Percentiles rank a stretch among this genome's conserved stretches.
phyloP scores from a whole-genome alignment of 768 basidiomycete genomes.

The Sarcodon aspratus region DNA sequence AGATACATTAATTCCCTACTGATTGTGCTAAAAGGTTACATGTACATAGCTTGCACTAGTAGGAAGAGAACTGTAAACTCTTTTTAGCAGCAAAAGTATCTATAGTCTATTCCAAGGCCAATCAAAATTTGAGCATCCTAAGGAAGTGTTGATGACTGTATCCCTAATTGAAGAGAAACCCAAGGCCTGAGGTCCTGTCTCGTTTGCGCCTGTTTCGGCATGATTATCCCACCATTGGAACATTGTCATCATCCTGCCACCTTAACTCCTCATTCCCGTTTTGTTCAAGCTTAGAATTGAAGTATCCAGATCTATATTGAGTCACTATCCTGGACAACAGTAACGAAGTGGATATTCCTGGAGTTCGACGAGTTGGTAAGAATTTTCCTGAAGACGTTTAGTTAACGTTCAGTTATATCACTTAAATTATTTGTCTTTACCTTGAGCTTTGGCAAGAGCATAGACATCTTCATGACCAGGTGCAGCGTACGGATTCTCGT shows the following conservation, averaged over 20 bases:
- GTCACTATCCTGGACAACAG: conserved; percentile 86
- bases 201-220: too few relatives aligned
- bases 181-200: too few relatives aligned
- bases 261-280: conserved; percentile 72
- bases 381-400: conserved; percentile 60
- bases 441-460: conserved; percentile 64
- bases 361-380: conserved; percentile 89
- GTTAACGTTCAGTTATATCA: not conserved
- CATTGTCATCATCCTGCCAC: conserved; percentile 37
- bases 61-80: too few relatives aligned
- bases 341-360: conserved; percentile 88
- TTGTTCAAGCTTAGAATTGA: conserved; percentile 82
- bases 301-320: conserved; percentile 74
- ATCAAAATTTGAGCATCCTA: too few relatives aligned
- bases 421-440: conserved; percentile 28
- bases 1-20: too few relatives aligned
- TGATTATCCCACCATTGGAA: too few relatives aligned
- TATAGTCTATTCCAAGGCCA: too few relatives aligned
- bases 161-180: too few relatives aligned
- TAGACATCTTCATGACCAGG: conserved; percentile 85
- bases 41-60: too few relatives aligned
- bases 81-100: too few relatives aligned
- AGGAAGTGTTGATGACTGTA: too few relatives aligned
- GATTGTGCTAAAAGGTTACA: too few relatives aligned
- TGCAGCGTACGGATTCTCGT: conserved; percentile 79